Evolutionary conservation across 1,139 yeast genomes (phyloP), one percentile per base, ranked within the genome.

Genomic region (Kurtzmaniella natalensis): DNA sequence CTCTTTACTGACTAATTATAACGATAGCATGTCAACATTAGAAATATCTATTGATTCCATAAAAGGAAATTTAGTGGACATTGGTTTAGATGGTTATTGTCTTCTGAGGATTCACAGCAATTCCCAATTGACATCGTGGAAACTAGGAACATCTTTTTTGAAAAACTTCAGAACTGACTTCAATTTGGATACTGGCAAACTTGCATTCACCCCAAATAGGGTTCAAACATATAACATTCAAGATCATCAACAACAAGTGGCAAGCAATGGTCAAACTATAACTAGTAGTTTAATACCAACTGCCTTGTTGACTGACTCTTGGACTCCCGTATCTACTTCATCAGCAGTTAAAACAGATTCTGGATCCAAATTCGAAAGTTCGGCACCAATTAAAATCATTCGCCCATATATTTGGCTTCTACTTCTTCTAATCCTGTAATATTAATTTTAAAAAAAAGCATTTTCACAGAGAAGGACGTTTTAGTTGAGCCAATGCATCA

Each of bases 41-140:
- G 47, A 70, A 9, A 45, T 80, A n/a, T 43, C 63, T 2, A 59
- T 78, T 1, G 41, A 47, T 2, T 66, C 64, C 37, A 76, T 77
- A 47, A 48, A 73, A 30, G 85, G 83, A 3, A 51, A 59, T 10
- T 62, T 61, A 11, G 72, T 76, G 44, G 44, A 50, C 3, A 49
- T 65, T 2, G 52, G 46, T 0, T 61, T 70, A 36, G 26, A 45
- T 13, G 79, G 80, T 0, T 66, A 70, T 49, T 81, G 87, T 58
- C 77, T 79, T n/a, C 75, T 83, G 8, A 78, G 78, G 47, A 67
- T 80, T 35, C 84, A 77, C 54, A 86, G 84, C 13, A 48, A 70
- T 7, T 60, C 57, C 31, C 44, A 47, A 18, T 51, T 54, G 33
- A 52, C 51, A 11, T 32, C 41, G 32, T 69, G 76, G 76, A 61